These are phyloP conservation scores for Suillus hirtellus DNA, from an alignment of 768 basidiomycete genomes.

Conservation along the genomic window DNA sequence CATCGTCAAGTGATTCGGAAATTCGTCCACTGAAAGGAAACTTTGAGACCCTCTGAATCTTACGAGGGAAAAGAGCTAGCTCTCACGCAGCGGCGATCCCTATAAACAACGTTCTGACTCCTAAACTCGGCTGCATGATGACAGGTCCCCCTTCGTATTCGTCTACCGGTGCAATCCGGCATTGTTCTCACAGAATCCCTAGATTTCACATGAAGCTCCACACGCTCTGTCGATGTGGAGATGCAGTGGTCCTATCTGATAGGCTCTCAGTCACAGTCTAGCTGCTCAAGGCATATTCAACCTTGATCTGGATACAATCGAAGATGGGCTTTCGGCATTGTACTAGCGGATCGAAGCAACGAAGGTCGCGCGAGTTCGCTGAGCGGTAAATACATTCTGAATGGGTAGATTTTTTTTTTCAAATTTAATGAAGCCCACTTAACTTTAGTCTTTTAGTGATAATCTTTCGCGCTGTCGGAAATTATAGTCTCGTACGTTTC, in stretches of 20 bases:
- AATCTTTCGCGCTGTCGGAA: constrained; percentile 2
- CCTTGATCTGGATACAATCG: not conserved
- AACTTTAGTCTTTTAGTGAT: constrained; percentile 12
- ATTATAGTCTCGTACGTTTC: constrained; percentile 5
- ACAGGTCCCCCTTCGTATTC: not conserved
- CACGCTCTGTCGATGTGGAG: not conserved
- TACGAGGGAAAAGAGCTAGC: constrained; percentile 1
- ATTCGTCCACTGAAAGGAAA: not conserved
- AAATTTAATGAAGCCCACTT: constrained; percentile 8
- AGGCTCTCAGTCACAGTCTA: not conserved
- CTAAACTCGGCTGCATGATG: constrained; percentile 7
- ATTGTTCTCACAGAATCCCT: not conserved
- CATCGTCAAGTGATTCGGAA: not conserved
- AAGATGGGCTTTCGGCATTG: not conserved
- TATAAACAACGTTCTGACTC: constrained; percentile 10
- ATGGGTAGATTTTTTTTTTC: not conserved
- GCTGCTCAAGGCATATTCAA: not conserved
- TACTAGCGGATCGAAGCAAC: not conserved
- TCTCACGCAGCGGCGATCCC: constrained; percentile 8
- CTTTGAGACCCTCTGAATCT: not conserved
- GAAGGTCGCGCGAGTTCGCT: not conserved
- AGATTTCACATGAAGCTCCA: constrained; percentile 2
- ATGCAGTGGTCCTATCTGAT: not conserved
- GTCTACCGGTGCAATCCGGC: not conserved
- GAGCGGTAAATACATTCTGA: not conserved